Base-by-base conservation (phyloP, 1,139 yeast species). In the Yamadazyma atlantica region DNA sequence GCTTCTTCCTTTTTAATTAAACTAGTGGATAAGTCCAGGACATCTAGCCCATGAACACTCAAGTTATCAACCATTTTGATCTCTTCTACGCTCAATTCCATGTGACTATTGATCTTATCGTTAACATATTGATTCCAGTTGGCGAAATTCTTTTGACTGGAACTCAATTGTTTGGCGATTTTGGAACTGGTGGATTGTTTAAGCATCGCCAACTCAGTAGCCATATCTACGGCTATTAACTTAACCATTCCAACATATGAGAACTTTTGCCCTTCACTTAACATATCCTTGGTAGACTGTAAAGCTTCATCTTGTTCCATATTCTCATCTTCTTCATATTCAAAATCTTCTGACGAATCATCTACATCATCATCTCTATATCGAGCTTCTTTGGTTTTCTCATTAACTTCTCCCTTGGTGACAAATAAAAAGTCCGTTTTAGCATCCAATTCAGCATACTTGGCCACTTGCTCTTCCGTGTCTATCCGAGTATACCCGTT, bases 211-310 rank as follows among this genome's bases (percentile, higher is more conserved):
- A 89, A 59, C 9, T 80, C 81, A 1, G 88, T 78, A 8, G 96
- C 96, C 85, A 89, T 80, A 19, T 85, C 87, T 27, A 84, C 85
- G 38, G 82, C 74, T 5, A 85, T 73, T 27, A 94, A 73, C 49
- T 86, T 84, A 15, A 85, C 80, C 10, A 92, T 71, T 0, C 97
- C 98, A 4, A 86, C 85, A 54, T 94, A 94, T 3, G 97, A 97
- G 48, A 90, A 85, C 51, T 87, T 82, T 56, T 94, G 97, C 15
- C 84, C 71, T 18, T 88, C 97, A 3, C 81, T 73, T 22, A 94
- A 71, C 80, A 94, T 78, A 22, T 80, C 76, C 55, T 85, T 88
- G 4, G 97, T 92, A 1, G 92, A 76, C 42, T 80, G 80, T 44
- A 92, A 65, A 40, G 90, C 94, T 33, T 80, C 80, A 8, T 68